phyloP scores from a whole-genome alignment of 805 yeast genomes.

The Cyberlindnera xishuangbannaensis region DNA sequence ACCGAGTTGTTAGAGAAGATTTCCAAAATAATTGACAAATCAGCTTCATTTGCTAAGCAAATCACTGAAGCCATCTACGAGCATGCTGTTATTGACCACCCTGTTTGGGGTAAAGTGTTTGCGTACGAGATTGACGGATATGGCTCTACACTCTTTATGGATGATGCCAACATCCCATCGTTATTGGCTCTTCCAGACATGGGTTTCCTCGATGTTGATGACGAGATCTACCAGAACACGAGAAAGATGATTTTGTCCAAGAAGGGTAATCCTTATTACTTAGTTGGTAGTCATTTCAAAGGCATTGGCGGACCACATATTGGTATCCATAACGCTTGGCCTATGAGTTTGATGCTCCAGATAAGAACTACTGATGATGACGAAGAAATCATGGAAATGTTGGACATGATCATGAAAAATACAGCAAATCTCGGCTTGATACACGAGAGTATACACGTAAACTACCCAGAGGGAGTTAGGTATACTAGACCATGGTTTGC shows the following conservation, averaged over 20 bases:
- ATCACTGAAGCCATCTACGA: conserved; percentile 53
- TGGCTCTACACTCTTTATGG: conserved; percentile 72
- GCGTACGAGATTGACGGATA: conserved; percentile 90
- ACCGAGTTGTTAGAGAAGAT: conserved; percentile 15
- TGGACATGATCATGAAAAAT: conserved; percentile 47
- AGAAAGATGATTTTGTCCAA: conserved; percentile 66
- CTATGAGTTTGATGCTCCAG: conserved; percentile 72
- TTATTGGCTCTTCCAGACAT: conserved; percentile 73
- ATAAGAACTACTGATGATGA: conserved; percentile 74
- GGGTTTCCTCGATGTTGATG: conserved; percentile 49
- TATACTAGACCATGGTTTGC: conserved; percentile 89
- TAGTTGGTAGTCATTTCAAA: conserved; percentile 54
- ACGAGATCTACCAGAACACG: conserved; percentile 69
- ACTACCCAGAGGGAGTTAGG: conserved; percentile 37
- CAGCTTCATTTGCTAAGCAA: conserved; percentile 32
- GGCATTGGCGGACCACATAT: conserved; percentile 93
- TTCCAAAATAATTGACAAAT: conserved; percentile 29
- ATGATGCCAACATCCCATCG: conserved; percentile 88
- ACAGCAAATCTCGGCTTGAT: conserved; percentile 76
- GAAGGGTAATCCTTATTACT: conserved; percentile 72
- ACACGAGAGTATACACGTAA: conserved; percentile 77
- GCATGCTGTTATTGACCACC: conserved; percentile 64
- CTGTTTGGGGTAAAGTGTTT: conserved; percentile 65
- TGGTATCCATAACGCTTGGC: conserved; percentile 82
- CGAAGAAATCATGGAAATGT: conserved; percentile 49